Evolutionary conservation across 768 basidiomycete species (phyloP).

Genomic region (Hypholoma fasciculare): DNA sequence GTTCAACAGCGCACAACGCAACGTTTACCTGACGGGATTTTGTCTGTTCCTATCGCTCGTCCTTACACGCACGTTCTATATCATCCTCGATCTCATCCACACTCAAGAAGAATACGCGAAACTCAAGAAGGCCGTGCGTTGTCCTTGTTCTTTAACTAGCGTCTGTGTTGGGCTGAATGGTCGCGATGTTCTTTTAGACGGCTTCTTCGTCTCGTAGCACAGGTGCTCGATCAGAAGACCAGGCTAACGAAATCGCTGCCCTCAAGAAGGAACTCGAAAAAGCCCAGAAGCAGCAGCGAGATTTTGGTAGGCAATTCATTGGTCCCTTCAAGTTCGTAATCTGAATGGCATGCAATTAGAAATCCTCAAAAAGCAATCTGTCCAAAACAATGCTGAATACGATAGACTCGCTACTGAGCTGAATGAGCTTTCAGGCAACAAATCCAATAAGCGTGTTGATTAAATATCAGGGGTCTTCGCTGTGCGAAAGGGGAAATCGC

Average conservation of each 20-base stretch:
- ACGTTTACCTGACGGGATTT: conserved; percentile 91
- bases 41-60: conserved; percentile 95
- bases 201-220: conserved; percentile 14
- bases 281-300: conserved; percentile 57
- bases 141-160: neutral
- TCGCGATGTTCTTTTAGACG: neutral
- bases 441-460: conserved; percentile 64
- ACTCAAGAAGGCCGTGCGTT: conserved; percentile 62
- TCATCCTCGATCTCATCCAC: conserved; percentile 89
- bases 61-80: conserved; percentile 89
- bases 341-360: conserved; percentile 37
- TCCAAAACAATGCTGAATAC: conserved; percentile 77
- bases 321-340: neutral
- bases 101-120: conserved; percentile 86
- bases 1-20: conserved; percentile 71
- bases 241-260: conserved; percentile 58
- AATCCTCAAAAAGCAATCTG: conserved; percentile 80
- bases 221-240: conserved; percentile 33
- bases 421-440: conserved; percentile 64
- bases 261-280: conserved; percentile 68
- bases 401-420: conserved; percentile 79
- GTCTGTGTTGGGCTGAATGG: neutral
- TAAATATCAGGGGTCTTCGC: conserved; percentile 23
- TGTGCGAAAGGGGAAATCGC: no score
- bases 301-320: conserved; percentile 55